These are phyloP conservation scores for Hanseniaspora opuntiae DNA, from an alignment of 805 yeast genomes.

Conservation along the genomic window DNA sequence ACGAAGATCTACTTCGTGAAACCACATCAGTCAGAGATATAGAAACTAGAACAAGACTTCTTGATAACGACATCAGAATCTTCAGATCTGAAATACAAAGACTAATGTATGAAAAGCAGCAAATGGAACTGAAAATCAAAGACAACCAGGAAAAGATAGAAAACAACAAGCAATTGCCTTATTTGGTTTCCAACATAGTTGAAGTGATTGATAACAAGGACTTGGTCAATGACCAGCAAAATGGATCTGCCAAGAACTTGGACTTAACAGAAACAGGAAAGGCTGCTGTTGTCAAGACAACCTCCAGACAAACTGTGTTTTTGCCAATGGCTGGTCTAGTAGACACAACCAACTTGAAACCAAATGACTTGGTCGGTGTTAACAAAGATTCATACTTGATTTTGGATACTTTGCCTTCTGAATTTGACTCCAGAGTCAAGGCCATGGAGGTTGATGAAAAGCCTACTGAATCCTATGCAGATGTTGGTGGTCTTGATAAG, in stretches of 20 bases:
- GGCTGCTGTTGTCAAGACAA: slow-evolving; percentile 95
- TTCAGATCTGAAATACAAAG: slow-evolving; percentile 86
- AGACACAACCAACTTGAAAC: slow-evolving; percentile 78
- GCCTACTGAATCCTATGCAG: slow-evolving; percentile 93
- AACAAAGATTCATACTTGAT: slow-evolving; percentile 91
- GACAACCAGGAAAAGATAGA: slow-evolving; percentile 93
- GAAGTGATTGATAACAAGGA: slow-evolving; percentile 75
- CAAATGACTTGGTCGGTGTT: slow-evolving; percentile 96
- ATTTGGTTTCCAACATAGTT: slow-evolving; percentile 90
- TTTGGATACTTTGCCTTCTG: slow-evolving; percentile 89
- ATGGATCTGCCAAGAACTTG: slow-evolving; percentile 75
- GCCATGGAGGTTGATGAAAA: slow-evolving; percentile 99
- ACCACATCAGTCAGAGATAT: slow-evolving; percentile 69
- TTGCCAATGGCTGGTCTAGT: slow-evolving; percentile 92
- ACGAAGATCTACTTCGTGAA: slow-evolving; percentile 20
- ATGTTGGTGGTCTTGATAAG: slow-evolving; percentile 95
- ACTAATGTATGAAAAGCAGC: slow-evolving; percentile 78
- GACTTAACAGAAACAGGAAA: slow-evolving; percentile 86
- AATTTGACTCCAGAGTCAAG: slow-evolving; percentile 92
- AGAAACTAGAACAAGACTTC: slow-evolving; percentile 66
- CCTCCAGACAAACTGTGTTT: slow-evolving; percentile 94
- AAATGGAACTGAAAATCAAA: slow-evolving; percentile 84
- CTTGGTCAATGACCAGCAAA: slow-evolving; percentile 48
- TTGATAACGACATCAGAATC: slow-evolving; percentile 90
- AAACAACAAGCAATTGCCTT: slow-evolving; percentile 89